A percentile compares a stretch with the other conserved stretches of the same genome.
These are phyloP conservation scores for Penicillium egyptiacum DNA, from an alignment of 495 filamentous ascomycete genomes.

Conservation along the genomic window DNA sequence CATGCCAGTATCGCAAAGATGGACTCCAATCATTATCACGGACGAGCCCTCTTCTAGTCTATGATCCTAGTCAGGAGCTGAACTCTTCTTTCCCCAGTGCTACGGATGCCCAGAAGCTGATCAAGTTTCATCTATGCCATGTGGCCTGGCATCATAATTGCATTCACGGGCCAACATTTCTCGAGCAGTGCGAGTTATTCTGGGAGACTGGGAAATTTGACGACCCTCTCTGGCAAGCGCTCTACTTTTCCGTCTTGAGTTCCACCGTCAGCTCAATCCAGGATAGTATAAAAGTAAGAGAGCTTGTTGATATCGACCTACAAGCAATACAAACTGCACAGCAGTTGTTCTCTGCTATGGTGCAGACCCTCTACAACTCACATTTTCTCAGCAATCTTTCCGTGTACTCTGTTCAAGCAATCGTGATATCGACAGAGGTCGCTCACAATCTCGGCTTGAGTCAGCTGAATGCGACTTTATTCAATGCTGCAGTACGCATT, in stretches of 20 bases:
- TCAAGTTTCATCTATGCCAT: conserved; percentile 32
- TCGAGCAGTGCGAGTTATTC: conserved; percentile 33
- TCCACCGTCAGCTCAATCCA: conserved; percentile 34
- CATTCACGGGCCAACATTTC: conserved; percentile 31
- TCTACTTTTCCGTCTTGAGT: conserved; percentile 31
- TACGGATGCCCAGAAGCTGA: conserved; percentile 25
- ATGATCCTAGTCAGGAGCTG: conserved; percentile 16
- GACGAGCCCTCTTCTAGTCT: conserved; percentile 20
- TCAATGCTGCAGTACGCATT: conserved; percentile 43
- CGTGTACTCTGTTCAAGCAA: conserved; percentile 44
- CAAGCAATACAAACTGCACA: conserved; percentile 25
- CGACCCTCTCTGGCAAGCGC: conserved; percentile 34
- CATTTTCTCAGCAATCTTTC: conserved; percentile 38
- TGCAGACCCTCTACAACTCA: conserved; percentile 29
- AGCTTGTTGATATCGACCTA: conserved; percentile 24
- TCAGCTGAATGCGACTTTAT: conserved; percentile 41
- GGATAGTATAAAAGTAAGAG: conserved; percentile 25
- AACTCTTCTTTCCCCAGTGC: conserved; percentile 11
- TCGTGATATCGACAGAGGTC: conserved; percentile 45
- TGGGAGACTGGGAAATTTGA: conserved; percentile 31
- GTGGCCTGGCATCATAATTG: conserved; percentile 35
- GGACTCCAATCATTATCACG: conserved; percentile 16
- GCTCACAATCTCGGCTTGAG: conserved; percentile 49
- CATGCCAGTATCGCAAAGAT: conserved; percentile 32
- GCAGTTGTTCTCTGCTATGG: conserved; percentile 30